A percentile compares a stretch with the other conserved stretches of the same genome.
These are phyloP conservation scores for Phytophthora europaea DNA, from an alignment of 352 stramenopile genomes.

Conservation along the genomic window DNA sequence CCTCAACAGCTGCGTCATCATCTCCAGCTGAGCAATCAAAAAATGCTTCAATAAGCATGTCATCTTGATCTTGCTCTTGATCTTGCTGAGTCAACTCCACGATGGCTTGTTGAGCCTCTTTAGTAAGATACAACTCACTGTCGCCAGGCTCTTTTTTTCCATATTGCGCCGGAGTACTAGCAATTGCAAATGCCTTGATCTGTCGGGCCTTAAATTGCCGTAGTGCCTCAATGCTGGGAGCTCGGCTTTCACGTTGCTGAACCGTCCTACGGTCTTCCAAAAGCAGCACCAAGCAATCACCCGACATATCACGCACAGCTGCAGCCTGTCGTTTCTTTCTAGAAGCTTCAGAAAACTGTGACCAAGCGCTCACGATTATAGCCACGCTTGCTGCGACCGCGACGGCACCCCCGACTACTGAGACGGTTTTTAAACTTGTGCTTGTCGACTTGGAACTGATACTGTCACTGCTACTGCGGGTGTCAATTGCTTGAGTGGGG, in stretches of 20 bases:
- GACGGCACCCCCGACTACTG: slow-evolving; percentile 76
- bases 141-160: slow-evolving; percentile 1
- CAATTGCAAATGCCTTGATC: slow-evolving; percentile 36
- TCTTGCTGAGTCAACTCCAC: slow-evolving; percentile 35
- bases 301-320: slow-evolving; percentile 82
- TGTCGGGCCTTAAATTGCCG: slow-evolving; percentile 45
- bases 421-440: slow-evolving; percentile 61
- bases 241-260: slow-evolving; percentile 38
- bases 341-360: slow-evolving; percentile 74
- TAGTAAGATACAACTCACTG: slow-evolving; percentile 24
- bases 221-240: slow-evolving; percentile 41
- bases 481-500: slow-evolving; percentile 21
- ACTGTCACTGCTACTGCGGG: slow-evolving; percentile 37
- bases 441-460: slow-evolving; percentile 37
- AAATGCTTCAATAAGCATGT: slow-evolving; percentile 76
- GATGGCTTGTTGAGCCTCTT: slow-evolving; percentile 40
- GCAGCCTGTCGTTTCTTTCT: slow-evolving; percentile 71
- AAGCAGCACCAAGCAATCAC: slow-evolving; percentile 75
- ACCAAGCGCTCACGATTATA: slow-evolving; percentile 83
- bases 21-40: slow-evolving; percentile 72
- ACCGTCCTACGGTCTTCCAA: slow-evolving; percentile 68
- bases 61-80: slow-evolving; percentile 50
- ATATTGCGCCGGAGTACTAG: slow-evolving; percentile 17
- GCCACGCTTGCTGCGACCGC: slow-evolving; percentile 80
- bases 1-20: slow-evolving; percentile 64